Evolutionary conservation across 1,284 basidiomycete genomes (phyloP).

Genomic region (Rhodotorula sp.): DNA sequence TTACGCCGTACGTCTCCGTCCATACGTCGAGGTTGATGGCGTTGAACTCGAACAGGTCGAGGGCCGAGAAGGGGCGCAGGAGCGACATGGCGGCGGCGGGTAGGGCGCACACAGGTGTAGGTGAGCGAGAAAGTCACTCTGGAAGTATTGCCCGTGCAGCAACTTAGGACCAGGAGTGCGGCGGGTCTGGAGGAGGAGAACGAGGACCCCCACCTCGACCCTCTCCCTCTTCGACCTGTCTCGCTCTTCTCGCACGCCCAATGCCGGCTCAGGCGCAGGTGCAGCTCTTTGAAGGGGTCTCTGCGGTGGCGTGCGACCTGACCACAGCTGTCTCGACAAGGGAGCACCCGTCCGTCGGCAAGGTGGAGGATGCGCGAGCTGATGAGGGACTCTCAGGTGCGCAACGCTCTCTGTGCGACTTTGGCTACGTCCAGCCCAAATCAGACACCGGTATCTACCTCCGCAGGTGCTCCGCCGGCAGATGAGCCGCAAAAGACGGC

Average conservation of each 20-base stretch:
- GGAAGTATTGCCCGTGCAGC: neutral
- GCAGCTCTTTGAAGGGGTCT: too few species aligned
- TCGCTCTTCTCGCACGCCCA: too few species aligned
- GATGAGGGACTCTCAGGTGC: neutral
- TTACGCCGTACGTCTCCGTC: conserved; percentile 88
- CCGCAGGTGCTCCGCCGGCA: too few species aligned
- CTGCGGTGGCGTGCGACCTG: too few species aligned
- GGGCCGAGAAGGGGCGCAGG: conserved; percentile 76
- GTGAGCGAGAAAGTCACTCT: too few species aligned
- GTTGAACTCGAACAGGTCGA: conserved; percentile 88
- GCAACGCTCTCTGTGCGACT: neutral
- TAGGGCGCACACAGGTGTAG: neutral
- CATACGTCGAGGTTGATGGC: conserved; percentile 90
- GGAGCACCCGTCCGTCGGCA: neutral
- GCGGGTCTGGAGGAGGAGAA: neutral
- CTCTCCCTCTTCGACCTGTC: neutral
- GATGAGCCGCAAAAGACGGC: too few species aligned
- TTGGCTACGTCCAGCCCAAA: too few species aligned
- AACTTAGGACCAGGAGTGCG: neutral
- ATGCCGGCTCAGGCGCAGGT: too few species aligned
- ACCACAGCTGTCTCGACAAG: too few species aligned
- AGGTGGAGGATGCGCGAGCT: neutral
- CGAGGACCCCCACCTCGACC: neutral
- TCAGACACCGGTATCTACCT: too few species aligned
- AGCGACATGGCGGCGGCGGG: conserved; percentile 66